A percentile compares a stretch with the other conserved stretches of the same genome.
Evolutionary conservation across 768 basidiomycete genomes (phyloP).

Genomic region (Paxillus ammoniavirescens): DNA sequence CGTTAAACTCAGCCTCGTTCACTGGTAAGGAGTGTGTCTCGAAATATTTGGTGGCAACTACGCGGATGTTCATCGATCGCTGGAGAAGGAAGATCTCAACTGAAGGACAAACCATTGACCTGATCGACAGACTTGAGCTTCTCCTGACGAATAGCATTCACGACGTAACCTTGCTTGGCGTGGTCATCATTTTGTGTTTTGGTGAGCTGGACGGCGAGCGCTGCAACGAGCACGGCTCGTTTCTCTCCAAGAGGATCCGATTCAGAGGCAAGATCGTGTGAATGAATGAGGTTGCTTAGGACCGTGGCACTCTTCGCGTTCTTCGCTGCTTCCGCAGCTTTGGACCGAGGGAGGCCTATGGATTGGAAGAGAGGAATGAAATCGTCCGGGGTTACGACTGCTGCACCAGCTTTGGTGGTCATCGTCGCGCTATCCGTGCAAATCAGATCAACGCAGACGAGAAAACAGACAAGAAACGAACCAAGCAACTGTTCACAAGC

Average conservation of each 20-base stretch:
- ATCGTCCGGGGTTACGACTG: constrained; percentile 7
- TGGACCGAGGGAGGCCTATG: constrained; percentile 72
- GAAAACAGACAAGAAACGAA: too few species aligned
- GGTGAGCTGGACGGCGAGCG: constrained; percentile 58
- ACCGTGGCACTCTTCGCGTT: constrained; percentile 72
- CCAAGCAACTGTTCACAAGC: too few species aligned
- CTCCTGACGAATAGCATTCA: constrained; percentile 67
- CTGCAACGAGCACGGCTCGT: constrained; percentile 65
- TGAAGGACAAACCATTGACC: constrained; percentile 63
- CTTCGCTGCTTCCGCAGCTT: constrained; percentile 82
- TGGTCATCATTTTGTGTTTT: constrained; percentile 53
- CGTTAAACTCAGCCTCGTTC: constrained; percentile 69
- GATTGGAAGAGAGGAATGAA: constrained; percentile 57
- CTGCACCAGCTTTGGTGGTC: constrained; percentile 9
- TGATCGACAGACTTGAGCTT: constrained; percentile 82
- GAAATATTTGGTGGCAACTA: constrained; percentile 65
- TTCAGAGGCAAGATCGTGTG: constrained; percentile 41
- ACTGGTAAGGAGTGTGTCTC: constrained; percentile 60
- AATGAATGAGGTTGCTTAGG: constrained; percentile 67
- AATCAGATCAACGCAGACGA: not conserved
- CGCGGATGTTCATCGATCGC: constrained; percentile 5
- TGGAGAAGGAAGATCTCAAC: not conserved
- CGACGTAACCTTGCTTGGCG: constrained; percentile 58
- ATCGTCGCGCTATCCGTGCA: constrained; percentile 5
- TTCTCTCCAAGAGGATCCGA: constrained; percentile 67